These are phyloP conservation scores for Cutaneotrichosporon sp. DNA, from an alignment of 1,284 basidiomycete genomes.

Conservation along the genomic window DNA sequence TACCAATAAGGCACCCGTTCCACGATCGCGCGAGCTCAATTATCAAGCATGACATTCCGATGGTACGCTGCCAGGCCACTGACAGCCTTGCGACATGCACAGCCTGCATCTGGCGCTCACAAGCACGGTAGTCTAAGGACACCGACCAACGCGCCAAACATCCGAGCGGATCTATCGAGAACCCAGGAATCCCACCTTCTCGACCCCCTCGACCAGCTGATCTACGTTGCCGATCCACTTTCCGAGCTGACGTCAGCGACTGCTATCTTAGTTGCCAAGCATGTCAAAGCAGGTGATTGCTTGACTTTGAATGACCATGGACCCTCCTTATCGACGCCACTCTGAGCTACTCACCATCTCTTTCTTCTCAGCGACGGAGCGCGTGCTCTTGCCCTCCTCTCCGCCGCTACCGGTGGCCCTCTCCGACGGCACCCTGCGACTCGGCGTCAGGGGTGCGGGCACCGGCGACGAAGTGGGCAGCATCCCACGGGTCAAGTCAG, in stretches of 20 bases:
- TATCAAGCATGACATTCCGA: too few relatives aligned
- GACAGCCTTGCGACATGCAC: too few relatives aligned
- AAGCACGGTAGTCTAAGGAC: too few relatives aligned
- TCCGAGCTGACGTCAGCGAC: constrained; percentile 51
- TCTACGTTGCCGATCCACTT: constrained; percentile 82
- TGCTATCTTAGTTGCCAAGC: background rate
- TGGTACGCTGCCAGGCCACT: too few relatives aligned
- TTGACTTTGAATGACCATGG: too few relatives aligned
- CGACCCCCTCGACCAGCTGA: constrained; percentile 73
- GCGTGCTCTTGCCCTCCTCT: background rate
- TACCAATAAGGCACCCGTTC: too few relatives aligned
- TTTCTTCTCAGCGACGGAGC: constrained; percentile 74
- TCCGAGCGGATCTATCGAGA: too few relatives aligned
- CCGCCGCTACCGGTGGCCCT: background rate
- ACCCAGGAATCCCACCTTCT: constrained; percentile 65
- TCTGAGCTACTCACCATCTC: constrained; percentile 53
- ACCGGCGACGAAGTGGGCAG: constrained; percentile 20
- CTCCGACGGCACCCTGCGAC: constrained; percentile 12
- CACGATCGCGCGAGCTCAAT: too few relatives aligned
- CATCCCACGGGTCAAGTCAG: constrained; percentile 35
- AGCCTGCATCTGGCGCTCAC: too few relatives aligned
- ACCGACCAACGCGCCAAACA: too few relatives aligned
- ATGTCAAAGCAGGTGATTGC: too few relatives aligned
- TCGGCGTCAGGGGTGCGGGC: constrained; percentile 6
- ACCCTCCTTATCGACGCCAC: too few relatives aligned